Evolutionary conservation across 805 yeast species (phyloP).

Genomic region (Metschnikowia picachoensis): DNA sequence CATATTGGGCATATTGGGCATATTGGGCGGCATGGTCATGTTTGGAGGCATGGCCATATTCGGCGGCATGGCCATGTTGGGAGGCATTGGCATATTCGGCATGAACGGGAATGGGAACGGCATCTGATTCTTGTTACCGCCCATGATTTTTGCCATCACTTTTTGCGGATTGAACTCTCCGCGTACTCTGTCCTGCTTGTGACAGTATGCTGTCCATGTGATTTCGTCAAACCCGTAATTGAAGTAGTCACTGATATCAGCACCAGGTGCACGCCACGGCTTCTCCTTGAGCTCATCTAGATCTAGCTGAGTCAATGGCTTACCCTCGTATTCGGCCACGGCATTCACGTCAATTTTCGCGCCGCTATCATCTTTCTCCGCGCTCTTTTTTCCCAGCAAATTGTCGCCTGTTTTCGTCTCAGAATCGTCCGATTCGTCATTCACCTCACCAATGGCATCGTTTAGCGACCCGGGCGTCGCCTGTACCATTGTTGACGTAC

Average conservation of each 20-base stretch:
- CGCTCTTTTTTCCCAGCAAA: conserved; percentile 16
- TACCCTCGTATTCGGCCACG: conserved; percentile 72
- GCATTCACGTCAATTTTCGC: conserved; percentile 62
- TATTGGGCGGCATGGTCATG: conserved; percentile 24
- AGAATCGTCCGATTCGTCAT: conserved; percentile 21
- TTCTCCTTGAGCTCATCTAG: conserved; percentile 82
- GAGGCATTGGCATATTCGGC: conserved; percentile 24
- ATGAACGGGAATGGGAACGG: conserved; percentile 21
- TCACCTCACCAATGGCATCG: conserved; percentile 30
- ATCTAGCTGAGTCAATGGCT: conserved; percentile 76
- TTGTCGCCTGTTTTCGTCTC: conserved; percentile 10
- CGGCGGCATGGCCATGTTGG: conserved; percentile 24
- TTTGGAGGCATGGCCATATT: conserved; percentile 23
- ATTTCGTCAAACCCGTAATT: conserved; percentile 95
- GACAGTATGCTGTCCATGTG: conserved; percentile 91
- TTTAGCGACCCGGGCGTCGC: conserved; percentile 25
- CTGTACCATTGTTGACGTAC: conserved; percentile 21
- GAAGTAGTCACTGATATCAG: conserved; percentile 90
- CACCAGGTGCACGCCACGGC: conserved; percentile 99
- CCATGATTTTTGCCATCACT: conserved; percentile 60
- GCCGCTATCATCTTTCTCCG: conserved; percentile 34
- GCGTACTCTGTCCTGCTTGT: conserved; percentile 77
- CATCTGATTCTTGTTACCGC: conserved; percentile 17
- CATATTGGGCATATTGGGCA: conserved; percentile 10
- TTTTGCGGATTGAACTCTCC: conserved; percentile 82